Evolutionary conservation across 2,329 filamentous ascomycete species (phyloP).

Genomic region (Hymenoscyphus scutula): DNA sequence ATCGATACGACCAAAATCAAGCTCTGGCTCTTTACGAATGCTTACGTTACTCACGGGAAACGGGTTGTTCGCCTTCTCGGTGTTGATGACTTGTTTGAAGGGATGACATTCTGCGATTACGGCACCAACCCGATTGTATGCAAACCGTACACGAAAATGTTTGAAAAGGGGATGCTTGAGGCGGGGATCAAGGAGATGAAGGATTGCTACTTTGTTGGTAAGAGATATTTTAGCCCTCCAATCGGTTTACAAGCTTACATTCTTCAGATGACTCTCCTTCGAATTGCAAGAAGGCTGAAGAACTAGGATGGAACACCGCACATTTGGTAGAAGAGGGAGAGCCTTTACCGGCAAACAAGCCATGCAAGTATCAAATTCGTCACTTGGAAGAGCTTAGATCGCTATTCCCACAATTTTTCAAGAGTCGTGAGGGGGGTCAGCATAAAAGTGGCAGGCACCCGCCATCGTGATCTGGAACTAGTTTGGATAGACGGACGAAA

Average conservation of each 20-base stretch:
- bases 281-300: constrained; percentile 76
- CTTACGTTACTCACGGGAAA: constrained; percentile 83
- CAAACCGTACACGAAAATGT: constrained; percentile 84
- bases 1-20: constrained; percentile 82
- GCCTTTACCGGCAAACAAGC: constrained; percentile 58
- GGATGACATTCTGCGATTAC: constrained; percentile 95
- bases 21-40: constrained; percentile 94
- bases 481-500: constrained; percentile 1
- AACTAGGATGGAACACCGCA: constrained; percentile 80
- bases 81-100: constrained; percentile 88
- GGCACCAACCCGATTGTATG: constrained; percentile 69
- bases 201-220: constrained; percentile 91
- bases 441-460: not conserved
- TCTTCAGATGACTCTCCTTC: constrained; percentile 76
- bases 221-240: constrained; percentile 34
- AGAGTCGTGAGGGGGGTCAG: constrained; percentile 38
- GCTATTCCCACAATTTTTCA: constrained; percentile 85
- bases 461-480: not conserved
- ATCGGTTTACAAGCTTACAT: constrained; percentile 5
- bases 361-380: constrained; percentile 72
- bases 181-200: constrained; percentile 66
- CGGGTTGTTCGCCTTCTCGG: constrained; percentile 77
- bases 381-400: constrained; percentile 71
- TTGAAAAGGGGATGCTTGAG: constrained; percentile 81
- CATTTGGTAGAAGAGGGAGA: constrained; percentile 82